Evolutionary conservation across 352 stramenopile genomes (phyloP), one percentile per base, ranked within the genome.

Genomic region (Phytophthora macrochlamydospora): DNA sequence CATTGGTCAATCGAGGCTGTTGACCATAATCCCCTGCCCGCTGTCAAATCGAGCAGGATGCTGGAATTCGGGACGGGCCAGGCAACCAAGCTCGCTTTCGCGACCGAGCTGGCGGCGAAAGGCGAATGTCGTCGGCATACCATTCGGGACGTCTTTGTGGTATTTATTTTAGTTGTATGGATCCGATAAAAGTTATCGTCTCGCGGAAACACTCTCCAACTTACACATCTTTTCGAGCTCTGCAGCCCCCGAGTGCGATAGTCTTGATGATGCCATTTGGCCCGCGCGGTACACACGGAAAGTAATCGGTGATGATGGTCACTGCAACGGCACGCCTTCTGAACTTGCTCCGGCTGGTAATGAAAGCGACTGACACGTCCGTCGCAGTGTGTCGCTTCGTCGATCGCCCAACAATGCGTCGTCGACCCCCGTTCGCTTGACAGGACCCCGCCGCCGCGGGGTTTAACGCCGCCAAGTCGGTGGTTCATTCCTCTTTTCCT

Each of bases 401-500:
- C 18, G 18, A 24, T 24, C 18, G 18, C 18, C 4, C 35, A 30
- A 42, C 58, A 14, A 30, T 59, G 46, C 32, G 61, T 31, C 54
- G 61, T 69, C 62, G 49, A 24, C 18, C 18, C 64, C 79, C 88
- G 30, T 79, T 24, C 18, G 18, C 18, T 24, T 24, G 18, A 69
- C 62, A 55, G 40, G 32, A 18, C 32, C 52, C 0, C 12, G 33
- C 32, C 1, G 29, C 29, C 31, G 12, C 9, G 6, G n/a, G 8
- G n/a, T 12, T 28, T 13, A 24, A 49, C 8, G 43, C 18, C 18
- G 18, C 18, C 28, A 24, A 38, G 9, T 32, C 43, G 8, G 43
- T 29, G 14, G 14, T 48, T 71, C 63, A 71, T 60, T 71, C 56
- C 46, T 57, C 63, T 71, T 71, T 62, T 54, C 24, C 63, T 66